Conservation (phyloP, 2,329 filamentous ascomycete genomes). For the Xylaria sp. region DNA sequence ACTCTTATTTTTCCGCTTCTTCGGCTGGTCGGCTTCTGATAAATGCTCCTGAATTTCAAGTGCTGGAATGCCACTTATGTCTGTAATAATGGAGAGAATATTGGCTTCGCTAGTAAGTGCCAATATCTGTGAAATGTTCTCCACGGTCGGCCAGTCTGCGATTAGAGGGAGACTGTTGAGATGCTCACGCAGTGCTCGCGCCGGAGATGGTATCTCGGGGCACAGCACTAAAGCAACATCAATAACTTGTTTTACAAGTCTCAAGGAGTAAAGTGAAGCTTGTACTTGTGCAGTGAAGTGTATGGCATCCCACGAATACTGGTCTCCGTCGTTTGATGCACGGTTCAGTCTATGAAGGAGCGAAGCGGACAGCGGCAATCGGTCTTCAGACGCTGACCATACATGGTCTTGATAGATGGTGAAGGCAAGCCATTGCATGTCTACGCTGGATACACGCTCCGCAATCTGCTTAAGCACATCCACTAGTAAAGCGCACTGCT, state of each 20-base stretch:
- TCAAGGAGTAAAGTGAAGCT: conserved; percentile 70
- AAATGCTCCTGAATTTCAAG: conserved; percentile 13
- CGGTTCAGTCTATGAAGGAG: conserved; percentile 45
- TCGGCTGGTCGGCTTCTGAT: conserved; percentile 9
- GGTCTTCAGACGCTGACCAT: conserved; percentile 49
- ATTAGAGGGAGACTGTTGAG: conserved; percentile 43
- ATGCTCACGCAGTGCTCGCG: conserved; percentile 37
- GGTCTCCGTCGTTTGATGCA: conserved; percentile 48
- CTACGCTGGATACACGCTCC: conserved; percentile 22
- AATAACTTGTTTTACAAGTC: conserved; percentile 64
- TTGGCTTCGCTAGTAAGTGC: conserved; percentile 29
- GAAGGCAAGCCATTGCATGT: conserved; percentile 51
- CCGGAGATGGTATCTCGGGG: conserved; percentile 29
- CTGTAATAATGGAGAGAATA: conserved; percentile 34
- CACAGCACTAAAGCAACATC: conserved; percentile 40
- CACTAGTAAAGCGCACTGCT: conserved; percentile 44
- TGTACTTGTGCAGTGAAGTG: conserved; percentile 72
- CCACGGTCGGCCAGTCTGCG: conserved; percentile 45
- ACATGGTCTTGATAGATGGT: conserved; percentile 53
- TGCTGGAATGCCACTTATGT: conserved; percentile 38
- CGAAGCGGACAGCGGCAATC: conserved; percentile 48
- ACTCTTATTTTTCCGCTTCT: conserved; percentile 30
- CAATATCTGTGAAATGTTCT: conserved; percentile 37
- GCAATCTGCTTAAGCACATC: conserved; percentile 43
- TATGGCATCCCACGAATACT: conserved; percentile 65